Conservation (phyloP, 1,284 basidiomycete species). For the Rhodotorula sp. region DNA sequence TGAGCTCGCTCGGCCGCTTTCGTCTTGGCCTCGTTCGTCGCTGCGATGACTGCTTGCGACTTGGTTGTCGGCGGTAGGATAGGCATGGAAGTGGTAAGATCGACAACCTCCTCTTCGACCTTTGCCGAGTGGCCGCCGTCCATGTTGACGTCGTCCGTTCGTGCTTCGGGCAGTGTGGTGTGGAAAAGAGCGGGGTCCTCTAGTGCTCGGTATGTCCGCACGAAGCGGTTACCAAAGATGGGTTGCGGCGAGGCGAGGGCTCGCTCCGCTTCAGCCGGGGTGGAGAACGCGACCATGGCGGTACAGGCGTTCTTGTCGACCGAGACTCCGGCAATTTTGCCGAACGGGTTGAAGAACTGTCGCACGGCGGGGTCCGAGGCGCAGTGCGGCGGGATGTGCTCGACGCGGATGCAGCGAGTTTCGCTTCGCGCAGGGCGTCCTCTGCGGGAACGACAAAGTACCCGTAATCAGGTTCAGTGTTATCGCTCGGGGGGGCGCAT, state of each 20-base stretch:
- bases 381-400: conserved; percentile 85
- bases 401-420: conserved; percentile 54
- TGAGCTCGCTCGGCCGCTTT: neutral
- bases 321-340: conserved; percentile 87
- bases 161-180: neutral
- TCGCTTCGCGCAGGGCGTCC: conserved; percentile 1
- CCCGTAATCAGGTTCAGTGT: too few relatives aligned
- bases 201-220: conserved; percentile 60
- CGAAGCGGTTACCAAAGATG: conserved; percentile 88
- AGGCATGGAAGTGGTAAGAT: neutral
- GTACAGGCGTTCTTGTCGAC: conserved; percentile 71
- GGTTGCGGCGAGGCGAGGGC: conserved; percentile 92
- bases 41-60: neutral
- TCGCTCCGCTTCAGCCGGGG: conserved; percentile 77
- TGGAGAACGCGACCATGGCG: conserved; percentile 81
- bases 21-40: neutral
- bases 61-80: neutral
- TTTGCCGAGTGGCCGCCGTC: neutral
- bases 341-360: conserved; percentile 88
- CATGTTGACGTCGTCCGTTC: neutral
- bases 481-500: too few relatives aligned
- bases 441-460: too few relatives aligned
- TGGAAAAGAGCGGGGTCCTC: neutral
- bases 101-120: neutral
- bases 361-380: conserved; percentile 75